These are phyloP conservation scores for Aspergillus mulundensis DNA, from an alignment of 495 filamentous ascomycete species.

Conservation along the genomic window DNA sequence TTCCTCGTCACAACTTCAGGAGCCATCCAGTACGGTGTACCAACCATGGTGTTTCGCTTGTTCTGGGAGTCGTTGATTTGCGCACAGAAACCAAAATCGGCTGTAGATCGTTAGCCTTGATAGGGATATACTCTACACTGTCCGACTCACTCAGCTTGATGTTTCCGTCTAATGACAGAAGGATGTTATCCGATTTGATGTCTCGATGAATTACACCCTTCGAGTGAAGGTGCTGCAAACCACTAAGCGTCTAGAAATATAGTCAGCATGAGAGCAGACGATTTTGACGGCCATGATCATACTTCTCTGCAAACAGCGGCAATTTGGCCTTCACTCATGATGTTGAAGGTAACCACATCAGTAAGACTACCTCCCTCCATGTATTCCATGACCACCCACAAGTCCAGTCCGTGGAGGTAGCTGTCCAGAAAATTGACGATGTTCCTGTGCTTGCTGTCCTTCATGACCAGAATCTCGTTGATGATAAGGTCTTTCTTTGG, in stretches of 20 bases:
- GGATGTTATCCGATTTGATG: slow-evolving; percentile 98
- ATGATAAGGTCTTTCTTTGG: slow-evolving; percentile 99
- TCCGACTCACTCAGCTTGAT: slow-evolving; percentile 88
- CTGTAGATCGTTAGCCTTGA: slow-evolving; percentile 46
- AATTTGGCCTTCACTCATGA: slow-evolving; percentile 97
- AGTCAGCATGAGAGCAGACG: not conserved
- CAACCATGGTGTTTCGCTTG: slow-evolving; percentile 98
- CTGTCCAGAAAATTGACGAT: slow-evolving; percentile 99
- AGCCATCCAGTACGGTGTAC: slow-evolving; percentile 99
- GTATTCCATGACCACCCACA: slow-evolving; percentile 99
- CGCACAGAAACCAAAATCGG: slow-evolving; percentile 98
- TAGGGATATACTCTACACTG: not conserved
- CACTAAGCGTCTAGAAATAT: slow-evolving; percentile 64
- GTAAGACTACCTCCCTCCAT: slow-evolving; percentile 98
- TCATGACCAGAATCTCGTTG: slow-evolving; percentile 99
- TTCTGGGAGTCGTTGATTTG: slow-evolving; percentile 97
- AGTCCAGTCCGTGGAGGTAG: slow-evolving; percentile 78
- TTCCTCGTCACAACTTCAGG: slow-evolving; percentile 96
- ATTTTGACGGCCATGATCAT: slow-evolving; percentile 19
- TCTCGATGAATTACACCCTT: slow-evolving; percentile 98
- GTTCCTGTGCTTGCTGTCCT: slow-evolving; percentile 95
- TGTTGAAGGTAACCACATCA: slow-evolving; percentile 97
- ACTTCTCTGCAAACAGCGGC: slow-evolving; percentile 91
- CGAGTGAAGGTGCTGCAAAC: slow-evolving; percentile 91
- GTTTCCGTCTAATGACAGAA: slow-evolving; percentile 90